Conservation (phyloP, 345 rosid species). For the Alliaria petiolata region DNA sequence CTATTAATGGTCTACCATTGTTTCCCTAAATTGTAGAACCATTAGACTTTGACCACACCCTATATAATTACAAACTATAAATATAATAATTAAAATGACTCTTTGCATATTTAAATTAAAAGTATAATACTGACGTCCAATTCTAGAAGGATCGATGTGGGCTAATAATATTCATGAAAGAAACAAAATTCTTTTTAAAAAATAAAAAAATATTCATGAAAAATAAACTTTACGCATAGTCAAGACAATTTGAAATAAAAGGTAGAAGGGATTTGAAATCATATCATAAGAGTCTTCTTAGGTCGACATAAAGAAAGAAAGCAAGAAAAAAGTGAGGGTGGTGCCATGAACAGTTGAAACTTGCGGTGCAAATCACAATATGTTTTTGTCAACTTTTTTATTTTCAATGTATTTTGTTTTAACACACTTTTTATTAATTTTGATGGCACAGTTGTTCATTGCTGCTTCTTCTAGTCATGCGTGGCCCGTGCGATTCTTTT, state of each 20-base stretch:
- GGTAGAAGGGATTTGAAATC: not conserved
- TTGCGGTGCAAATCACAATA: slow-evolving; percentile 18
- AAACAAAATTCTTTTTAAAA: too few species aligned
- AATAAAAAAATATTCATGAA: too few species aligned
- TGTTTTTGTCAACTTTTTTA: slow-evolving; percentile 11
- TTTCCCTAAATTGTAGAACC: not conserved
- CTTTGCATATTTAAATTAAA: not conserved
- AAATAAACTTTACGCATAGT: not conserved
- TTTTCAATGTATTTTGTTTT: not conserved
- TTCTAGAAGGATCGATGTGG: slow-evolving; percentile 6
- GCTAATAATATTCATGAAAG: too few species aligned
- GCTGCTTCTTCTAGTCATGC: slow-evolving; percentile 26
- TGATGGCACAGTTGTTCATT: slow-evolving; percentile 21
- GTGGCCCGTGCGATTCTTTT: slow-evolving; percentile 10
- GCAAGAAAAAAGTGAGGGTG: not conserved
- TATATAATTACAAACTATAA: not conserved
- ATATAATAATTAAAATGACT: not conserved
- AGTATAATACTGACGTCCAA: not conserved
- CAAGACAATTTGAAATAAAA: not conserved
- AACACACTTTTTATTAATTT: not conserved
- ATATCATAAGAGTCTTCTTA: slow-evolving; percentile 11
- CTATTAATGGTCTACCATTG: slow-evolving; percentile 19
- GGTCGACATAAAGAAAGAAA: slow-evolving; percentile 16
- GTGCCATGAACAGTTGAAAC: too few species aligned
- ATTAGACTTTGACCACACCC: slow-evolving; percentile 10